Conservation (phyloP, 1,139 yeast species). For the Wickerhamomyces sp. region DNA sequence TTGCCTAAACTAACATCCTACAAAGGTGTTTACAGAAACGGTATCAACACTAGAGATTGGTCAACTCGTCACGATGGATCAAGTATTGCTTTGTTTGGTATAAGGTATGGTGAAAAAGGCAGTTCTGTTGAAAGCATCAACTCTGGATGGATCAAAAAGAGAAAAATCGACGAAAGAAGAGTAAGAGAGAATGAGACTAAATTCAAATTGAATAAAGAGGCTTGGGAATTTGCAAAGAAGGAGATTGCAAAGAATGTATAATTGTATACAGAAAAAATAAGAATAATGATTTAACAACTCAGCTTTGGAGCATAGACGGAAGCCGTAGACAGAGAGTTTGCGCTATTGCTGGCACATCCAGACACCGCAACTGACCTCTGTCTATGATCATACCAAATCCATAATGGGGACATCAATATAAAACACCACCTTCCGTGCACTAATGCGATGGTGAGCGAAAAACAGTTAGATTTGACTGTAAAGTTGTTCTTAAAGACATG, state of each 20-base stretch:
- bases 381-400: no score
- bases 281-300: no score
- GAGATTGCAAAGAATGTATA: conserved; percentile 9
- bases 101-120: conserved; percentile 31
- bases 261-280: conserved; percentile 1
- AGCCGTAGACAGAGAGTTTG: no score
- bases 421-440: no score
- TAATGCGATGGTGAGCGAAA: no score
- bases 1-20: conserved; percentile 66
- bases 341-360: no score
- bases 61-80: conserved; percentile 61
- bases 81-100: conserved; percentile 54
- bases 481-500: conserved; percentile 16
- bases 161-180: conserved; percentile 9
- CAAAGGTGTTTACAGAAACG: conserved; percentile 59
- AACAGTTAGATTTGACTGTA: background rate
- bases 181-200: conserved; percentile 5
- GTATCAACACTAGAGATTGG: conserved; percentile 77
- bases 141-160: conserved; percentile 11
- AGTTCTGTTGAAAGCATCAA: conserved; percentile 21
- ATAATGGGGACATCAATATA: no score
- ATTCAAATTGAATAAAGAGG: conserved; percentile 20
- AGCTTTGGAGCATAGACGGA: no score
- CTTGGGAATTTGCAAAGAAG: conserved; percentile 16
- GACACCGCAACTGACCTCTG: no score